Base-by-base conservation (phyloP, 202 grass and related monocot genomes). In the Hordeum pubiflorum region DNA sequence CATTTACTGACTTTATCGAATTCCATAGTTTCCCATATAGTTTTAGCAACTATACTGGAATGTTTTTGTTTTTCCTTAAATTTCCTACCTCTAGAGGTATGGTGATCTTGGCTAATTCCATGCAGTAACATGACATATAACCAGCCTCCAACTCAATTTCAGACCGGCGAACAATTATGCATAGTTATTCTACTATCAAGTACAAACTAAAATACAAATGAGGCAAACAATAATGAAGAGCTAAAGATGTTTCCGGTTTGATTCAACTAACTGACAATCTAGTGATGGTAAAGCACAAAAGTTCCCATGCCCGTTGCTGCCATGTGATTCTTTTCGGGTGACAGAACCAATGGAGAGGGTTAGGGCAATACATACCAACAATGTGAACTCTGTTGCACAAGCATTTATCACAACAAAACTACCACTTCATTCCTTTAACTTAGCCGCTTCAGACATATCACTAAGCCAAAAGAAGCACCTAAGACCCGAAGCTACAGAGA, bases 391-490 rank as follows among this genome's bases (percentile, higher is more conserved):
- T 1, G 44, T 18, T 44, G 20, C 59, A 58, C 60, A 17, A 75
- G 14, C 59, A 20, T n/a, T 37, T 61, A 26, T 60, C 44, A 11
- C 78, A 69, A 60, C 39, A 17, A 43, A 74, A 17, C 39, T 2
- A 54, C 18, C 39, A 34, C 27, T 52, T 23, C 5, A 69, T 74
- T 69, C 11, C 15, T 70, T 44, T 17, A 29, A 39, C 17, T 39
- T 64, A 37, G 43, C 20, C n/a, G n/a, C 11, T 40, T 33, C 65
- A 58, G 58, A 39, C 24, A 78, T 44, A 64, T 46, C 58, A 21
- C 64, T 44, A 75, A 85, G 13, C 34, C 64, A 62, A 81, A 31
- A 22, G 64, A 23, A 64, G 44, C 46, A 82, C 46, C 32, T 55
- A 54, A 40, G 58, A 32, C 10, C 24, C 13, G 34, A 58, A 1